Evolutionary conservation across 495 filamentous ascomycete genomes (phyloP).

Genomic region (Echria macrotheca): DNA sequence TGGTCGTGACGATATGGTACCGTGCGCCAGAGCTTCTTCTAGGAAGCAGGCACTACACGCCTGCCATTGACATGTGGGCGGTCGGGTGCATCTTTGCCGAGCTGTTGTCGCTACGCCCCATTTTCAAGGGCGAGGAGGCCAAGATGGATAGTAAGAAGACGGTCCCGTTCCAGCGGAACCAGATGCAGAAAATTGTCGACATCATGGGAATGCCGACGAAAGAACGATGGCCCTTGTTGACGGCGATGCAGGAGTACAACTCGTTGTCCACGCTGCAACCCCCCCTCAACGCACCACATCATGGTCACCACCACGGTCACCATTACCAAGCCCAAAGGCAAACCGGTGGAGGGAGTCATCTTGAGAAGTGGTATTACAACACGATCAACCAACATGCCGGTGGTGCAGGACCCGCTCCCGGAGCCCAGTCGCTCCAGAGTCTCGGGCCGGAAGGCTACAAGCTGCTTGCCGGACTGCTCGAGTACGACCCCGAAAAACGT

Average conservation of each 20-base stretch:
- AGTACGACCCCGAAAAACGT: conserved; percentile 88
- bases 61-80: conserved; percentile 95
- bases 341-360: conserved; percentile 26
- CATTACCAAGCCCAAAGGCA: conserved; percentile 43
- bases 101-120: conserved; percentile 80
- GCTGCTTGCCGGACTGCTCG: conserved; percentile 72
- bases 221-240: conserved; percentile 79
- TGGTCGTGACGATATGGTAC: conserved; percentile 99
- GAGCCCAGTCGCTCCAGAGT: conserved; percentile 35
- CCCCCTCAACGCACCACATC: conserved; percentile 38
- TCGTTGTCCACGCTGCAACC: conserved; percentile 63
- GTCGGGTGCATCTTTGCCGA: conserved; percentile 98
- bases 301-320: conserved; percentile 39
- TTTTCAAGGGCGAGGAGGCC: conserved; percentile 98
- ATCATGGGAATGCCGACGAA: conserved; percentile 87
- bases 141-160: conserved; percentile 98
- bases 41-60: conserved; percentile 88
- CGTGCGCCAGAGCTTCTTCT: conserved; percentile 91
- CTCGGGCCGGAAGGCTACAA: conserved; percentile 75
- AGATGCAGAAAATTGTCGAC: conserved; percentile 98
- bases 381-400: conserved; percentile 47
- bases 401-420: conserved; percentile 31
- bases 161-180: conserved; percentile 93
- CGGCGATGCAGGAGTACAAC: conserved; percentile 72
- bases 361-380: conserved; percentile 55